A percentile compares a stretch with the other conserved stretches of the same genome.
phyloP scores from a whole-genome alignment of 2,329 filamentous ascomycete genomes.

The Ophiognomonia clavigignenti-juglandacearum region DNA sequence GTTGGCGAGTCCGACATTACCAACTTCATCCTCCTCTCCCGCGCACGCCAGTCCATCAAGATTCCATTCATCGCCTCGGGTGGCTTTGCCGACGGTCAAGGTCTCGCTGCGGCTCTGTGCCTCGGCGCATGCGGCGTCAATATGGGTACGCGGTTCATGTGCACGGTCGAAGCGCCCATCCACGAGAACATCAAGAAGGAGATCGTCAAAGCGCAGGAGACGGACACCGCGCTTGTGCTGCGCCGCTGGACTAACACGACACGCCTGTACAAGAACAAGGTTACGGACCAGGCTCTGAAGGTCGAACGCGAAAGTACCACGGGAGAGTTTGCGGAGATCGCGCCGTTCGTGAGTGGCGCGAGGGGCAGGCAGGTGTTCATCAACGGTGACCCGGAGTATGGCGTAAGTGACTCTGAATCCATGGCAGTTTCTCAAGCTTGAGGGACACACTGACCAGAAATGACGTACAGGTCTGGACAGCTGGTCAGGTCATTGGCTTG shows the following conservation, averaged over 20 bases:
- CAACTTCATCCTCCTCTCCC: conserved; percentile 81
- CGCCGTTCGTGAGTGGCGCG: conserved; percentile 83
- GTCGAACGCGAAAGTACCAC: conserved; percentile 78
- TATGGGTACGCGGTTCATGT: conserved; percentile 99
- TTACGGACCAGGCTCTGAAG: conserved; percentile 72
- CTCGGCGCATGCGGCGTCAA: conserved; percentile 93
- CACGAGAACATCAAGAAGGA: conserved; percentile 90
- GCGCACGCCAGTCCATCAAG: conserved; percentile 76
- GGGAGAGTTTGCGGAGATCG: conserved; percentile 86
- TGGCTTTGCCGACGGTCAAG: conserved; percentile 91
- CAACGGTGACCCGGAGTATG: conserved; percentile 85
- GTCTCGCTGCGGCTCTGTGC: conserved; percentile 82
- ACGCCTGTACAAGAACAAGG: conserved; percentile 85
- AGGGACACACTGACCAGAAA: background rate
- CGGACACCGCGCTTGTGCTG: conserved; percentile 83
- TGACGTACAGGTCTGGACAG: conserved; percentile 76
- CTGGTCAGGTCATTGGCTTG: conserved; percentile 87
- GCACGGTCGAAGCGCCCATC: conserved; percentile 87
- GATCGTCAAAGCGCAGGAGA: conserved; percentile 85
- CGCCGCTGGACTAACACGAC: conserved; percentile 91
- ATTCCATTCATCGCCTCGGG: conserved; percentile 95
- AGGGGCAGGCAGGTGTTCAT: conserved; percentile 86
- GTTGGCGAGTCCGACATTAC: conserved; percentile 85
- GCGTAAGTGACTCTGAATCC: no score
- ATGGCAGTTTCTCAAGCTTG: background rate